Evolutionary conservation across 768 basidiomycete species (phyloP).

Genomic region (Trametes cingulata): DNA sequence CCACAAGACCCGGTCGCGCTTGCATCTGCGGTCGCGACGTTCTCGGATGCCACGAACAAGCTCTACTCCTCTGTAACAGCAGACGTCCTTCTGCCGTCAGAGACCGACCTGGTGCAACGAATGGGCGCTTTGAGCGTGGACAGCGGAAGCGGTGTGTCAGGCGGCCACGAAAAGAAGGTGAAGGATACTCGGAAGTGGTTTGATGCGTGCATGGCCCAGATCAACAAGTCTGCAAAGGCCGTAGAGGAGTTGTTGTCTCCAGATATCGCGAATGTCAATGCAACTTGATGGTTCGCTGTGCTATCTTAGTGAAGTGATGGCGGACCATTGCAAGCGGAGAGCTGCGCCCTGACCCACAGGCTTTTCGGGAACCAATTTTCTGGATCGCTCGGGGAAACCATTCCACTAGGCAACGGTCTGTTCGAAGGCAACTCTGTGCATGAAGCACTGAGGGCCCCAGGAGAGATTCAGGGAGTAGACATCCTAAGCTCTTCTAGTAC

Average conservation of each 20-base stretch:
- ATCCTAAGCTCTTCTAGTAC: no score
- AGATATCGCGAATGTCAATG: slow-evolving; percentile 14
- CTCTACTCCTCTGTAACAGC: slow-evolving; percentile 36
- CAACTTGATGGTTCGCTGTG: background rate
- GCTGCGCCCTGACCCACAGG: background rate
- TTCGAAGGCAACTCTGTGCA: no score
- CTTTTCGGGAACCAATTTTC: no score
- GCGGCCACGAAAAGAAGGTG: slow-evolving; percentile 20
- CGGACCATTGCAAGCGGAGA: no score
- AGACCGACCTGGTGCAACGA: slow-evolving; percentile 24
- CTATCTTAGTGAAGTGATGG: background rate
- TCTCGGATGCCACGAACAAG: slow-evolving; percentile 39
- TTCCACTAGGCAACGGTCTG: no score
- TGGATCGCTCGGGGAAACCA: no score
- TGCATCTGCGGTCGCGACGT: slow-evolving; percentile 38
- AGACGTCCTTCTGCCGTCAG: slow-evolving; percentile 26
- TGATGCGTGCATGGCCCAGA: slow-evolving; percentile 62
- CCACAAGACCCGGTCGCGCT: slow-evolving; percentile 56
- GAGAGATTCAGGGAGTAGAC: no score
- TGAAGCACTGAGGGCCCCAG: no score
- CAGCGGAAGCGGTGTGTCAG: background rate
- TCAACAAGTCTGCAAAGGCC: slow-evolving; percentile 41
- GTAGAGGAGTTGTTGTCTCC: slow-evolving; percentile 13
- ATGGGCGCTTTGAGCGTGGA: slow-evolving; percentile 26
- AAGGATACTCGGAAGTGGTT: slow-evolving; percentile 59